phyloP scores from a whole-genome alignment of 208 protist genomes.

The Acanthamoeba divionensis region DNA sequence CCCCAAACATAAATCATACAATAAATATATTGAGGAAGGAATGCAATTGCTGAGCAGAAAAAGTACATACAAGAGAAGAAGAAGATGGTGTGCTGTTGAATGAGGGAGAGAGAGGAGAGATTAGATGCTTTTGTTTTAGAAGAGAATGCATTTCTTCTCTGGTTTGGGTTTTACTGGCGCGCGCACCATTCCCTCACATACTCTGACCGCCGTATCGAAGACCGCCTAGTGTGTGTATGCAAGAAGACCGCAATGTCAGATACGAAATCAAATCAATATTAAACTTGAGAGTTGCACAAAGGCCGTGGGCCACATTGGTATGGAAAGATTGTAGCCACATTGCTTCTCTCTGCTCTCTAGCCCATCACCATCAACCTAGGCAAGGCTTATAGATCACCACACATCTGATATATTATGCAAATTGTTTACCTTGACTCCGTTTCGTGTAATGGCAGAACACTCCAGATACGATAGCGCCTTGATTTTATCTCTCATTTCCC shows the following conservation, averaged over 20 bases:
- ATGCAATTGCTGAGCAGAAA: no score
- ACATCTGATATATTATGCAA: not conserved
- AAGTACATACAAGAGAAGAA: no score
- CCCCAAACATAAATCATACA: no score
- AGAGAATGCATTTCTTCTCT: conserved; percentile 47
- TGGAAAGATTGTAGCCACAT: conserved; percentile 77
- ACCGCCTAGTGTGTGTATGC: conserved; percentile 79
- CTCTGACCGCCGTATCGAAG: conserved; percentile 79
- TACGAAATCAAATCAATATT: no score
- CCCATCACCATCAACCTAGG: no score
- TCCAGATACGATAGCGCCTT: conserved; percentile 84
- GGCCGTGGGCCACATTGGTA: conserved; percentile 88
- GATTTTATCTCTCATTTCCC: conserved; percentile 77
- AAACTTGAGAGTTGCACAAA: no score
- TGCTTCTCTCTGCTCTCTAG: conserved; percentile 66
- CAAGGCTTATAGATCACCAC: conserved; percentile 69
- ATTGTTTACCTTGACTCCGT: conserved; percentile 76
- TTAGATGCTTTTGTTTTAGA: not conserved
- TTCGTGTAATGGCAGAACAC: conserved; percentile 87
- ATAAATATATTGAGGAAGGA: no score
- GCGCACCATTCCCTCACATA: conserved; percentile 43
- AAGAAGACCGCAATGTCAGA: no score
- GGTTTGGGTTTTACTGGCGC: conserved; percentile 5
- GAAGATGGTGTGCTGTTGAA: no score
- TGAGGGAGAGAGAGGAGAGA: not conserved